These are phyloP conservation scores for Ogataea naganishii DNA, from an alignment of 805 yeast genomes.

Conservation along the genomic window DNA sequence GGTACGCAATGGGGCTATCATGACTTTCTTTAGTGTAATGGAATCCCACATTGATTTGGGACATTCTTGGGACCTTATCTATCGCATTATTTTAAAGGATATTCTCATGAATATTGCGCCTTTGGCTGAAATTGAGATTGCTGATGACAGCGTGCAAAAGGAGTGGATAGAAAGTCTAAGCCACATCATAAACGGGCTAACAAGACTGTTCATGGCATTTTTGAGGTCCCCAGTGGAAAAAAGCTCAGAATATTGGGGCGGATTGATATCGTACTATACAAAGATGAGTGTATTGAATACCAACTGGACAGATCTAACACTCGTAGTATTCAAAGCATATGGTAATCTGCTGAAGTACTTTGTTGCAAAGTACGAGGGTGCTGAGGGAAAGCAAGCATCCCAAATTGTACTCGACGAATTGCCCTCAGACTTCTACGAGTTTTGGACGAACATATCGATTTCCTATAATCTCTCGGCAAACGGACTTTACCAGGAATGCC, in stretches of 20 bases:
- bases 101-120: constrained; percentile 26
- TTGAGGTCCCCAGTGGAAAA: too few species aligned
- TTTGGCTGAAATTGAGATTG: constrained; percentile 3
- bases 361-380: constrained; percentile 3
- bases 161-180: constrained; percentile 57
- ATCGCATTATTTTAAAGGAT: constrained; percentile 49
- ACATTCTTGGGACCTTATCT: constrained; percentile 63
- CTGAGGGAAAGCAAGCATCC: too few species aligned
- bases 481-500: constrained; percentile 47
- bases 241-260: constrained; percentile 57
- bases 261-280: constrained; percentile 41
- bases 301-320: constrained; percentile 41
- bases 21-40: constrained; percentile 76
- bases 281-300: constrained; percentile 29
- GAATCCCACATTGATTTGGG: constrained; percentile 58
- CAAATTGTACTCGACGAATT: constrained; percentile 26
- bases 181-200: constrained; percentile 57
- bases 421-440: constrained; percentile 32
- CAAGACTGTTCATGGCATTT: constrained; percentile 49
- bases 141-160: constrained; percentile 5
- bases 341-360: constrained; percentile 35
- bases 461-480: constrained; percentile 32
- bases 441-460: constrained; percentile 40
- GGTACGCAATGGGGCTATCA: constrained; percentile 84
- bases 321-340: constrained; percentile 46